These are phyloP conservation scores for Malania oleifera DNA, from an alignment of 164 flowering plant species.

Conservation along the genomic window DNA sequence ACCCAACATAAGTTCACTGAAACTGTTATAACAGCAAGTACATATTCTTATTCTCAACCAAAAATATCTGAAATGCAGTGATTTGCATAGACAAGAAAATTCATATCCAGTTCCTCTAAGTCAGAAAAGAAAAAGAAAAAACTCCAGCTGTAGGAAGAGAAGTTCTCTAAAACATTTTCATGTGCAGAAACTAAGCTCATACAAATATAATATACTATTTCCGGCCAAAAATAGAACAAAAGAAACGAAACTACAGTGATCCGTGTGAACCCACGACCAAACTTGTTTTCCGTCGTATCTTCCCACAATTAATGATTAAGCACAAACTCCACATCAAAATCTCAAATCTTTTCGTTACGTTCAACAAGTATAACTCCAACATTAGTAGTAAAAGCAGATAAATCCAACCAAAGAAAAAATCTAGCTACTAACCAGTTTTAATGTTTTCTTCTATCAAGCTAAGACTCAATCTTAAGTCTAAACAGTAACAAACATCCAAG, in stretches of 20 bases:
- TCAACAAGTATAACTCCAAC: background rate
- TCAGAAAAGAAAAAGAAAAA: background rate
- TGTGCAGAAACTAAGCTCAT: background rate
- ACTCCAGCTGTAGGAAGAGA: no score
- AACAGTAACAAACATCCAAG: background rate
- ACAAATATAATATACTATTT: background rate
- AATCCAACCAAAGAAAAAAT: background rate
- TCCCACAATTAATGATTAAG: conserved; percentile 1
- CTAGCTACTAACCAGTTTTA: background rate
- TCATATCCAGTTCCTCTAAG: background rate
- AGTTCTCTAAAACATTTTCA: background rate
- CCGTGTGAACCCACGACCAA: no score
- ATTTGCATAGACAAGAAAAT: background rate
- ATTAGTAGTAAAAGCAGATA: background rate
- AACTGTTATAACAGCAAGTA: no score
- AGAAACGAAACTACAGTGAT: background rate
- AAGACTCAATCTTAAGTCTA: background rate
- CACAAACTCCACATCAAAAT: background rate
- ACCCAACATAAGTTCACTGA: background rate
- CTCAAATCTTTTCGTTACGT: background rate
- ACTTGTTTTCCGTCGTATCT: background rate
- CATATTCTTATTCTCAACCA: background rate
- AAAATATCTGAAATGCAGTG: background rate
- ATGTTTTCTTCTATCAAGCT: background rate
- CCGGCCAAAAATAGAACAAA: conserved; percentile 7